phyloP scores from a whole-genome alignment of 2,329 filamentous ascomycete species.

The Stachybotrys echinatus region DNA sequence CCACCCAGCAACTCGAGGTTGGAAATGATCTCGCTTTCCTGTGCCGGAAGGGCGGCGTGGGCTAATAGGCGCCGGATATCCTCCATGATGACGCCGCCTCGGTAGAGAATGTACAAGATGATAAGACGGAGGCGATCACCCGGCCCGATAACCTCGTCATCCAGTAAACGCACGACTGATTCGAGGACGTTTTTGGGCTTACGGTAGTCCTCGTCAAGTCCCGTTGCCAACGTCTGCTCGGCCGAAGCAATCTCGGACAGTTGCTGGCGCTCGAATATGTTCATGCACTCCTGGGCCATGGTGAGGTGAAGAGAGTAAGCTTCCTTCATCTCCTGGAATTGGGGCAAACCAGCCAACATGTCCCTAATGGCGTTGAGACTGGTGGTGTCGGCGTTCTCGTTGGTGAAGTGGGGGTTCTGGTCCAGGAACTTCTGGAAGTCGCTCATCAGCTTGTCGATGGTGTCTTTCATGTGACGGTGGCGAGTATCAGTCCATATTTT shows the following conservation, averaged over 20 bases:
- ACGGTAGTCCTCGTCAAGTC: constrained; percentile 84
- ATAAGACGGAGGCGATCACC: constrained; percentile 80
- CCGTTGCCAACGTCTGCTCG: constrained; percentile 88
- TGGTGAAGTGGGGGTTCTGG: constrained; percentile 87
- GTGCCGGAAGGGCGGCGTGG: constrained; percentile 72
- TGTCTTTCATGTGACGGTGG: constrained; percentile 96
- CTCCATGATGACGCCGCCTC: constrained; percentile 75
- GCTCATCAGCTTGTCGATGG: constrained; percentile 84
- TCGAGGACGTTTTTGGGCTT: constrained; percentile 88
- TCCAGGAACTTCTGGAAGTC: constrained; percentile 91
- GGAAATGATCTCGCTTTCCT: constrained; percentile 66
- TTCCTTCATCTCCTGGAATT: constrained; percentile 94
- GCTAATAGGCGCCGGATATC: constrained; percentile 81
- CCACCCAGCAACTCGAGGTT: constrained; percentile 83
- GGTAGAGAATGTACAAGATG: constrained; percentile 78
- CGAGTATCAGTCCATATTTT: constrained; percentile 93
- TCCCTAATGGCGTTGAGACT: constrained; percentile 90
- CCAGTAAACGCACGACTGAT: constrained; percentile 79
- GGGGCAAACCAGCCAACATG: constrained; percentile 90
- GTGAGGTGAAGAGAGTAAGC: constrained; percentile 89
- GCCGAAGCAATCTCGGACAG: constrained; percentile 80
- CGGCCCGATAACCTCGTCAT: constrained; percentile 69
- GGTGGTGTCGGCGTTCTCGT: constrained; percentile 62
- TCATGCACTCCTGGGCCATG: constrained; percentile 98
- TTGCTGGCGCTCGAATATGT: constrained; percentile 79